phyloP scores from a whole-genome alignment of 2,329 filamentous ascomycete genomes.

The Xylaria sp. region DNA sequence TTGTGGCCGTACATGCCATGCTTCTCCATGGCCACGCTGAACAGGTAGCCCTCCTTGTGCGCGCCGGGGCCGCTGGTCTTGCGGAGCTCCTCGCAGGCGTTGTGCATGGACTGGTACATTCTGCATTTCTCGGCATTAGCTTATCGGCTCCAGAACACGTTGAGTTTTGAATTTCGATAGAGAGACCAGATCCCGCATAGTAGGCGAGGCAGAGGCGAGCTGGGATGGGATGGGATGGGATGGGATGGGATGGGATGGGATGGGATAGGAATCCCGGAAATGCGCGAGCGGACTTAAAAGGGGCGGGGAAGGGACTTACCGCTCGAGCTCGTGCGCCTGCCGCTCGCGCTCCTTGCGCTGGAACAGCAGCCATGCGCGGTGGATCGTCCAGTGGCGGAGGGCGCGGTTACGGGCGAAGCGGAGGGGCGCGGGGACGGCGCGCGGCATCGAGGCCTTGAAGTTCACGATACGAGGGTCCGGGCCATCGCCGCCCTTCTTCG shows the following conservation, averaged over 20 bases:
- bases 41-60: conserved; percentile 73
- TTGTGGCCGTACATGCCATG: conserved; percentile 76
- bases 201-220: not conserved
- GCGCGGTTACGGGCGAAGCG: conserved; percentile 86
- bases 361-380: conserved; percentile 90
- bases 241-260: not conserved
- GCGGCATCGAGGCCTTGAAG: conserved; percentile 55
- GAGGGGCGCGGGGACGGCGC: conserved; percentile 68
- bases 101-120: conserved; percentile 80
- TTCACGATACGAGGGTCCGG: conserved; percentile 52
- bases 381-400: conserved; percentile 98
- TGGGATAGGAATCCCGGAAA: not conserved
- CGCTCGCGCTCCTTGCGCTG: conserved; percentile 69
- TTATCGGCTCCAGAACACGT: too few species aligned
- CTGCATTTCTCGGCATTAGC: conserved; percentile 28
- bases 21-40: conserved; percentile 89
- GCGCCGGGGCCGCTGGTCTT: conserved; percentile 61
- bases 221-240: not conserved
- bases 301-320: conserved; percentile 55
- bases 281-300: not conserved
- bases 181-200: too few species aligned
- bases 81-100: conserved; percentile 84
- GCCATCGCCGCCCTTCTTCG: conserved; percentile 42
- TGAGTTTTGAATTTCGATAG: too few species aligned
- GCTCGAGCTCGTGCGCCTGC: conserved; percentile 73